Conservation (phyloP, 371 early-diverging fungal genomes). For the Nematocida ironsii region DNA sequence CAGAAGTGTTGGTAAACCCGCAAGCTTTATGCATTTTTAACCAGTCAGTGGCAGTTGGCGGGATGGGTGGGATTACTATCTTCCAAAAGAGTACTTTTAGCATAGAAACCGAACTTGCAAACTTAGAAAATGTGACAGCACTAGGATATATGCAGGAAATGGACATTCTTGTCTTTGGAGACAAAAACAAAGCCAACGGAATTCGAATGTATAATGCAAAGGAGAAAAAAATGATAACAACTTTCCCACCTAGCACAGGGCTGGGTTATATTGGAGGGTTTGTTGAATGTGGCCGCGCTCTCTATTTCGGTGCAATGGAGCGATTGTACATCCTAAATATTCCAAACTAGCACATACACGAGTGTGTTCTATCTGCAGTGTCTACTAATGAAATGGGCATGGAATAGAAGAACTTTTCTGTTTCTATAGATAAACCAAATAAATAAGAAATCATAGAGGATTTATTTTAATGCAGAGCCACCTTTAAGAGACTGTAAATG, state of each 20-base stretch:
- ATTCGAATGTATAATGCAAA: conserved; percentile 27
- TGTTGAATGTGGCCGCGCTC: neutral
- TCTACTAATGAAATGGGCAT: too few relatives aligned
- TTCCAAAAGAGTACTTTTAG: conserved; percentile 2
- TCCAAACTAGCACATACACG: neutral
- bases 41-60: conserved; percentile 1
- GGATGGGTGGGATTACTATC: neutral
- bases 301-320: conserved; percentile 1
- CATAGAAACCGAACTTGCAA: conserved; percentile 12
- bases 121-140: neutral
- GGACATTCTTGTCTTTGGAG: conserved; percentile 26
- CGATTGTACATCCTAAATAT: neutral
- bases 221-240: conserved; percentile 21
- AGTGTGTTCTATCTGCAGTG: too few relatives aligned
- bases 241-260: conserved; percentile 19
- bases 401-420: too few relatives aligned
- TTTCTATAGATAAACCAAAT: neutral
- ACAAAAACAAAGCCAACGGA: conserved; percentile 26
- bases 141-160: conserved; percentile 3
- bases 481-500: conserved; percentile 58
- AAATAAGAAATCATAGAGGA: neutral
- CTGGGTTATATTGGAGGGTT: conserved; percentile 19
- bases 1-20: conserved; percentile 28
- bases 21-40: neutral
- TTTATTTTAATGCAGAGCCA: conserved; percentile 47